Evolutionary conservation across 23 red algal genomes (phyloP), one percentile per base, ranked within the genome.

Genomic region (Agarophyton chilense): DNA sequence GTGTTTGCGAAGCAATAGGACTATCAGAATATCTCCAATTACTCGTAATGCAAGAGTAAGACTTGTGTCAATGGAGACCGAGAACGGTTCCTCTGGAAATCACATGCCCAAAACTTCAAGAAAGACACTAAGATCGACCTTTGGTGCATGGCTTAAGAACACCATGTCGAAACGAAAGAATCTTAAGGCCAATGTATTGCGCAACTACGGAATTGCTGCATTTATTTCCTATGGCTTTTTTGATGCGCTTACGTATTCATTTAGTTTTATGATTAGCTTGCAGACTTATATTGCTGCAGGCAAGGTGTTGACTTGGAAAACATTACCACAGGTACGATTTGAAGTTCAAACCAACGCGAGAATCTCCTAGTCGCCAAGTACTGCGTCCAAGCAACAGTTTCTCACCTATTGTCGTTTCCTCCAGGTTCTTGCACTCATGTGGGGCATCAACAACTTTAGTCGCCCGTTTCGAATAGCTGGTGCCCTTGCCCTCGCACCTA

Each of bases 381-480:
- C 1, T 35, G 21, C 32, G 13, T 54, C 1, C 1, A 13, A 12
- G 18, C 18, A 14, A 10, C 10, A 24, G 31, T 42, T 79, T 58
- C 36, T 60, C 19, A 55, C 54, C 28, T 25, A 1, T 1, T 60
- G 0, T 60, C 29, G 25, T 51, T 45, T 22, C 24, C 8, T n/a
- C 28, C 11, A 89, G 82, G 90, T 98, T 41, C 86, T 98, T 31
- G 96, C 89, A 8, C 24, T 87, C 41, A 98, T 98, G 96, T 98
- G 94, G 93, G 81, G 85, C n/a, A 80, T 96, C 33, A 99, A 99
- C 82, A 99, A 99, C 54, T 89, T 99, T 32, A 92, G 85, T 43
- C 76, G 97, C 19, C 97, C 97, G 18, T 96, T 99, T 89, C 88
- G 97, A 38, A 83, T 99, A 18, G 97, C 97, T 28, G 97, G 93